Conservation (phyloP, 2,329 filamentous ascomycete genomes). For the Trichoderma endophyticum region DNA sequence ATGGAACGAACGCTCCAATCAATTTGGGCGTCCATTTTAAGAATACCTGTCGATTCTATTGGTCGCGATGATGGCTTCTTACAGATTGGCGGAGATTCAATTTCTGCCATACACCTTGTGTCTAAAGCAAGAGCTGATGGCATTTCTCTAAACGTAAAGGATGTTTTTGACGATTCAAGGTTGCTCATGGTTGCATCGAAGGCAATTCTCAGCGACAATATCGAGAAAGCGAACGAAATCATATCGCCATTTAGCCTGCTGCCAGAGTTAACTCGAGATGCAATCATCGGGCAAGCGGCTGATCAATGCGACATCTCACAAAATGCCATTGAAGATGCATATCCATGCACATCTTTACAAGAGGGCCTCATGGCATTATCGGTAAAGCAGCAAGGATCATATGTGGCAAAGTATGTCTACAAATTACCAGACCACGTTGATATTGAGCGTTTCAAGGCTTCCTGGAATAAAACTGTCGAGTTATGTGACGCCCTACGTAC, state of each 20-base stretch:
- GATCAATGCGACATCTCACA: neutral
- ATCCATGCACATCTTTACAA: constrained; percentile 19
- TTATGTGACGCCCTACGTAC: constrained; percentile 15
- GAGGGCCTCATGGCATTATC: constrained; percentile 21
- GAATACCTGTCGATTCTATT: neutral
- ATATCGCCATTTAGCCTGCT: neutral
- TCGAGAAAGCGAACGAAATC: too few species aligned
- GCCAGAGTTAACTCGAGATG: neutral
- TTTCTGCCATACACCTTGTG: constrained; percentile 6
- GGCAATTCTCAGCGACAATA: neutral
- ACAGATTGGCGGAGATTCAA: constrained; percentile 11
- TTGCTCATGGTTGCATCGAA: neutral
- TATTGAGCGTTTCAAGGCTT: neutral
- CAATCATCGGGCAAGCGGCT: neutral
- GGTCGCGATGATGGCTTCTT: constrained; percentile 11
- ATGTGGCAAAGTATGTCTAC: constrained; percentile 5
- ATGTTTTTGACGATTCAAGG: constrained; percentile 21
- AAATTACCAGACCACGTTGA: neutral
- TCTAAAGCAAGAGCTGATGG: neutral
- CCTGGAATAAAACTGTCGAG: constrained; percentile 19
- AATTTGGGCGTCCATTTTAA: neutral
- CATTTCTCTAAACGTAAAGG: constrained; percentile 13
- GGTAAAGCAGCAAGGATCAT: constrained; percentile 14
- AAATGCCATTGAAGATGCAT: constrained; percentile 17
- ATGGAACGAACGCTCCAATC: neutral